Base-by-base conservation (phyloP, 2,329 filamentous ascomycete species). In the Fusarium coicis region DNA sequence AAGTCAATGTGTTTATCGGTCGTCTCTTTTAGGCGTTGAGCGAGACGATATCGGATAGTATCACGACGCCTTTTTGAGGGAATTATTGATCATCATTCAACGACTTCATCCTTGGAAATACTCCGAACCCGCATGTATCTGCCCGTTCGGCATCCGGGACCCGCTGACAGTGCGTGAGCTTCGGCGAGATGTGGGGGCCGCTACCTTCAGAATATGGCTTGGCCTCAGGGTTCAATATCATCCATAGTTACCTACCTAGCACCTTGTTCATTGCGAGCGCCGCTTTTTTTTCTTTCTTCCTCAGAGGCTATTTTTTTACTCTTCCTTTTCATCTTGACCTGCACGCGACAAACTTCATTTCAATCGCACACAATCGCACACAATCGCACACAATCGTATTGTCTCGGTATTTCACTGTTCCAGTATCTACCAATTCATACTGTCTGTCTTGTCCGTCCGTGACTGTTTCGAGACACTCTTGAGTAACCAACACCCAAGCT, bases 221-320 rank as follows among this genome's bases (percentile, higher is more conserved):
- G 65, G 62, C 66, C 59, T 59, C 62, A 73, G 72, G 72, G 72
- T 68, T 74, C 72, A 75, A 61, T 52, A 34, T 50, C 19, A 34
- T 50, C 19, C 26, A 19, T 30, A 37, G 16, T 37, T 37, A 26
- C 7, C 26, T 26, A 26, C 26, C 26, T 26, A 60, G 54, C 56
- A 56, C 57, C 40, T 70, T 49, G 47, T 63, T 39, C 50, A 63
- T 73, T 50, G 30, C 42, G 30, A 37, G 47, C 46, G 59, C 55
- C 64, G 57, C 60, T 37, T 66, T 60, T 60, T 63, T 39, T 47
- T 43, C 28, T 11, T 56, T 23, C 18, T 34, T 32, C 46, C 18
- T 52, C 57, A 54, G 58, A 46, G 46, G 46, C 40, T 44, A 70
- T 50, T 70, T 73, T 70, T 70, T 59, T 34, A 53, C 60, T 40